Conservation (phyloP, 495 filamentous ascomycete species). For the Podospora pseudopauciseta region DNA sequence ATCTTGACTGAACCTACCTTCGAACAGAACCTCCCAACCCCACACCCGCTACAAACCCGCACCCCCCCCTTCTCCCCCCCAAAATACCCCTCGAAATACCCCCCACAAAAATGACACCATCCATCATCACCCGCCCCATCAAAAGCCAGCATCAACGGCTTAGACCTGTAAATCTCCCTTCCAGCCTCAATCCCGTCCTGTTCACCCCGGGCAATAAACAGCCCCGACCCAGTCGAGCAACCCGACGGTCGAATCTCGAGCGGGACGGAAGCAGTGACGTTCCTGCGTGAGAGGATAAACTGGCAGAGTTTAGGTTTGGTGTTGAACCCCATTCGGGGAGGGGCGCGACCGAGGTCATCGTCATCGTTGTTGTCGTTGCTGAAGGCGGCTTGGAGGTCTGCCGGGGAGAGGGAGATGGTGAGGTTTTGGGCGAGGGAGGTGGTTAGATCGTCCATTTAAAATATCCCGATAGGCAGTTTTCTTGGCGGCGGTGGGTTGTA, state of each 20-base stretch:
- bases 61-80: constrained; percentile 21
- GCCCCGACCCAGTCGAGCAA: constrained; percentile 21
- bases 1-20: constrained; percentile 43
- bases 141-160: constrained; percentile 15
- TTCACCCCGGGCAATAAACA: constrained; percentile 14
- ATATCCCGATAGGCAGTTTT: neutral
- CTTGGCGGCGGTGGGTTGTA: neutral
- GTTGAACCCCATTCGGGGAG: constrained; percentile 17
- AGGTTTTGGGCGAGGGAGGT: neutral
- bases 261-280: constrained; percentile 9
- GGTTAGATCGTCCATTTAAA: neutral
- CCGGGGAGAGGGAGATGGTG: neutral
- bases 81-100: constrained; percentile 4
- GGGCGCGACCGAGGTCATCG: constrained; percentile 10
- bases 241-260: constrained; percentile 20
- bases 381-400: neutral
- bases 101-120: constrained; percentile 24
- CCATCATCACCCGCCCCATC: constrained; percentile 3
- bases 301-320: constrained; percentile 17
- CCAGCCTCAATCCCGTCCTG: constrained; percentile 10
- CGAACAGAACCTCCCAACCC: constrained; percentile 60
- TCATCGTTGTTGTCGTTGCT: neutral
- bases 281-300: constrained; percentile 7
- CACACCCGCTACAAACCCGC: constrained; percentile 60
- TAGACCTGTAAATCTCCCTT: constrained; percentile 26